Evolutionary conservation across 108 stramenopile genomes (phyloP).

Genomic region (Cylindrotheca closterium): DNA sequence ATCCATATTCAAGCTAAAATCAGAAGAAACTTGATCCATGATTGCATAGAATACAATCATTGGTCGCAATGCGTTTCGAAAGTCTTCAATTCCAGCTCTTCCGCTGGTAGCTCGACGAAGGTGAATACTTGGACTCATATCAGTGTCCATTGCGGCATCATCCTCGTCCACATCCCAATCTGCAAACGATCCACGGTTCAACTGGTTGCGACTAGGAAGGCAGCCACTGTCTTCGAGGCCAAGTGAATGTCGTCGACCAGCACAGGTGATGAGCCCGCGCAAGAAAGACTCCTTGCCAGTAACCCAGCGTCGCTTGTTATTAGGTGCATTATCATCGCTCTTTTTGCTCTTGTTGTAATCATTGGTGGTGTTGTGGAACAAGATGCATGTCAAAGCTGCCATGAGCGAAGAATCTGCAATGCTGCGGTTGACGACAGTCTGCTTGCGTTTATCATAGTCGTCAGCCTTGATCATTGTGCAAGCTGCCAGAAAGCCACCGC

Average conservation of each 20-base stretch:
- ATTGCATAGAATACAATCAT: conserved; percentile 76
- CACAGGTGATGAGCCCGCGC: conserved; percentile 66
- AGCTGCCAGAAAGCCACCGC: conserved; percentile 72
- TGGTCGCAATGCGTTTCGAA: conserved; percentile 59
- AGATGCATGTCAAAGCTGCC: conserved; percentile 73
- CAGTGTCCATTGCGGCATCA: conserved; percentile 24
- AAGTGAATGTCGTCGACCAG: conserved; percentile 70
- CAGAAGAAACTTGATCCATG: conserved; percentile 67
- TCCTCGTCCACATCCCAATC: conserved; percentile 56
- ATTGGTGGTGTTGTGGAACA: conserved; percentile 61
- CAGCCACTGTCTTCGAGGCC: conserved; percentile 74
- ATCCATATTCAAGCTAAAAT: conserved; percentile 51
- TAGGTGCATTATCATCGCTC: conserved; percentile 28
- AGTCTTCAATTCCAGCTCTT: conserved; percentile 51
- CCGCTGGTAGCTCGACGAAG: conserved; percentile 5
- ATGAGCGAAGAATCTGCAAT: conserved; percentile 75
- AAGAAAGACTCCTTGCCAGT: conserved; percentile 66
- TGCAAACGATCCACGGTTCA: conserved; percentile 47
- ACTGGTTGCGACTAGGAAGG: conserved; percentile 31
- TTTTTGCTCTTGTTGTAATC: conserved; percentile 24
- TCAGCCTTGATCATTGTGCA: conserved; percentile 45
- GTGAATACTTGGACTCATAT: conserved; percentile 9
- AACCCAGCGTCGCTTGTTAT: conserved; percentile 67
- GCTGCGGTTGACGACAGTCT: conserved; percentile 46
- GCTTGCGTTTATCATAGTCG: conserved; percentile 27